Base-by-base conservation (phyloP, 306 rosid genomes). In the Prinsepia uniflora region DNA sequence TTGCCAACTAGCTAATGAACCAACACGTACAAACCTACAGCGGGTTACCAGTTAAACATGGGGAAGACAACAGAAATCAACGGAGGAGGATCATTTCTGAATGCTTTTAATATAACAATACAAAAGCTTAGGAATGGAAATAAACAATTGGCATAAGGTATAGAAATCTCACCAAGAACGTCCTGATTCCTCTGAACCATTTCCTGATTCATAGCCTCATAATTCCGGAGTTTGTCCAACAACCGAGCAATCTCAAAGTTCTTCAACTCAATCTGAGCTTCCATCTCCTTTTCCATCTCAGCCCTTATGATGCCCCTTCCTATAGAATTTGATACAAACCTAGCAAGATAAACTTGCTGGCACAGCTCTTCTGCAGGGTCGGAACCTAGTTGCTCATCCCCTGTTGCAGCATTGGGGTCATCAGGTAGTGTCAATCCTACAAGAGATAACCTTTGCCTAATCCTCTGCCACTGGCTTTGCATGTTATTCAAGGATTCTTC, bases 171-270 rank as follows among this genome's bases (percentile, higher is more conserved):
- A 95, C 99, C 99, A 10, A 95, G 80, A 76, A 88, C 96, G 42
- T 95, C 97, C 86, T 86, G 96, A 80, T 95, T 95, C 83, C 99
- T 85, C 87, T 95, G 99, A 74, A 90, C 91, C 99, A 95, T 91
- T 85, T 95, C 99, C 84, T 82, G 90, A 81, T 91, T 95, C 91
- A 89, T 92, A 39, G 92, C 91, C 90, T 91, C 96, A 72, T 95
- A 95, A 79, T 79, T 91, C 55, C 42, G 91, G 46, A 95, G 96
- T 44, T 96, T 90, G 75, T 95, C 99, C 53, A 70, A 44, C 79
- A 95, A 83, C 36, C 99, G 87, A 76, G 91, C 90, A 72, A 95
- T 95, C 81, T 95, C 99, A 79, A 91, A 89, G 79, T 95, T 89
- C 88, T 95, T 95, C 0, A 78, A 68, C 76, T 86, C 92, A 9